Percentiles rank a stretch among this genome's conserved stretches.
Evolutionary conservation across 2,329 filamentous ascomycete species (phyloP).

Genomic region (Stylonectria norvegica): DNA sequence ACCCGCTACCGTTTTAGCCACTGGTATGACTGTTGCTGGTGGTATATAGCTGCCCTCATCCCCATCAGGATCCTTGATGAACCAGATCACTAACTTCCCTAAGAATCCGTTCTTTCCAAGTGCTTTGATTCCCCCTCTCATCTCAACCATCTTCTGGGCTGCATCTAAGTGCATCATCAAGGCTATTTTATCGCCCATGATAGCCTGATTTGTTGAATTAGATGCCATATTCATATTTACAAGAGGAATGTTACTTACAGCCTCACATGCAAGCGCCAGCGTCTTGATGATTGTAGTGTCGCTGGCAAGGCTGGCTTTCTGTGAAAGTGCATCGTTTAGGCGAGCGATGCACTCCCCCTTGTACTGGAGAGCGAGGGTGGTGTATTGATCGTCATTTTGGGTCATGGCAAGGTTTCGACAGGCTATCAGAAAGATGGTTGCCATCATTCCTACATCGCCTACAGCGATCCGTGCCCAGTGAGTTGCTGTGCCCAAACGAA

Average conservation of each 20-base stretch:
- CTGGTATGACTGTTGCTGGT: no score
- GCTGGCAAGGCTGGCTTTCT: slow-evolving; percentile 8
- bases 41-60: no score
- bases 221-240: background rate
- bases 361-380: slow-evolving; percentile 8
- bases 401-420: slow-evolving; percentile 13
- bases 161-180: slow-evolving; percentile 1
- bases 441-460: slow-evolving; percentile 20
- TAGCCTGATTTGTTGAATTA: slow-evolving; percentile 1
- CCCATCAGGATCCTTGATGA: no score
- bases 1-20: no score
- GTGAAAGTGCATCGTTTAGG: slow-evolving; percentile 1
- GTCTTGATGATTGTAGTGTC: slow-evolving; percentile 21
- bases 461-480: slow-evolving; percentile 17
- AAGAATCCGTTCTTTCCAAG: slow-evolving; percentile 2
- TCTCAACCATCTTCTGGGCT: slow-evolving; percentile 3
- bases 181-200: background rate
- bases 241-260: background rate
- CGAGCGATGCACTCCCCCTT: slow-evolving; percentile 15
- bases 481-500: slow-evolving; percentile 9
- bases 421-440: slow-evolving; percentile 14
- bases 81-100: slow-evolving; percentile 4
- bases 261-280: slow-evolving; percentile 10
- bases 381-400: slow-evolving; percentile 8
- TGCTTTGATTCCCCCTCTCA: slow-evolving; percentile 2